Evolutionary conservation across 2,329 filamentous ascomycete species (phyloP), one percentile per base, ranked within the genome.

Genomic region (Colletotrichum cuscutae): DNA sequence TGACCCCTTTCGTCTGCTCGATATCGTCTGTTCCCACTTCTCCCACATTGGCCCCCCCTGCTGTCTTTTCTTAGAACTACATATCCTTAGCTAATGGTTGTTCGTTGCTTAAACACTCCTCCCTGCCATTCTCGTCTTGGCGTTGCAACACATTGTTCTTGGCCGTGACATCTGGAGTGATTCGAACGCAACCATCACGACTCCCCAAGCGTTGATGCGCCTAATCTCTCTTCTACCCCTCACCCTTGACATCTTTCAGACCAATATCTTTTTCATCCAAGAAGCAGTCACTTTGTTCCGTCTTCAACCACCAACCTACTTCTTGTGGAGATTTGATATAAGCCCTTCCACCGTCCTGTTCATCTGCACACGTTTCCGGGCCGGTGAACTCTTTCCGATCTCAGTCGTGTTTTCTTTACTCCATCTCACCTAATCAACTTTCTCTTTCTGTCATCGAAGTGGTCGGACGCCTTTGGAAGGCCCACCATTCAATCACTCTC

Each of bases 391-490:
- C 32, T 46, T 61, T 65, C 65, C 60, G 54, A 65, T 70, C 15
- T 59, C 46, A 60, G 54, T 65, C 60, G 70, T 26, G 60, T 49
- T 65, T 54, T 65, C 26, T 65, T 54, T 35, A 49, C 35, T 7
- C 46, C 24, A 46, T 61, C 46, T 60, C 42, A 60, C 35, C 70
- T 72, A 65, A 72, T 72, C 59, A 54, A 54, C 32, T 49, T 52
- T 42, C 63, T 53, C 42, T 53, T 69, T 56, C 28, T 12, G 26
- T 54, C 57, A 61, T 49, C 53, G 22, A 56, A 56, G 69, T 65
- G 65, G 66, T 70, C 60, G 46, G 66, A 70, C 70, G 46, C 66
- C 66, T 72, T 72, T 72, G 59, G 42, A 65, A 72, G 70, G 70
- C 54, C 60, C 46, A 56, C 64, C 37, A 70, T 56, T 65, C 66